A percentile compares a stretch with the other conserved stretches of the same genome.
Conservation (phyloP, 768 basidiomycete species). For the Mycena indigotica region DNA sequence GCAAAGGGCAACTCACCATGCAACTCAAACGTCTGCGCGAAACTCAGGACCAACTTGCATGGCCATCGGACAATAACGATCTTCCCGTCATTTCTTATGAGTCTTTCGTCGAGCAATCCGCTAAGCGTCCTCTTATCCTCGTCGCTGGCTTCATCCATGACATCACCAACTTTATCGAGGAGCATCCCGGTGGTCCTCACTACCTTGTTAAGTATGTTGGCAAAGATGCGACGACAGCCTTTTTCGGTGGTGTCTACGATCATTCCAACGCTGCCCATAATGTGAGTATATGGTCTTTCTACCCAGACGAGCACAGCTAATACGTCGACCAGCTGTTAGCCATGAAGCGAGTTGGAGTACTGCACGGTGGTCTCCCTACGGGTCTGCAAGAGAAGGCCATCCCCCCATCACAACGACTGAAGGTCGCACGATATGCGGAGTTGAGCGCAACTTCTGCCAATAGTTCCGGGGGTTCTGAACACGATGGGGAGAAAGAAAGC, state of each 20-base stretch:
- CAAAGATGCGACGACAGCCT: slow-evolving; percentile 90
- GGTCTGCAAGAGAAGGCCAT: slow-evolving; percentile 63
- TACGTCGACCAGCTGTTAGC: slow-evolving; percentile 60
- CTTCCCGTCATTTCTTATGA: slow-evolving; percentile 88
- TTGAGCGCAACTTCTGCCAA: slow-evolving; percentile 55
- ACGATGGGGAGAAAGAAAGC: slow-evolving; percentile 18
- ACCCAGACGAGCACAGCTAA: too few species aligned
- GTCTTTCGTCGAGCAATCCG: slow-evolving; percentile 74
- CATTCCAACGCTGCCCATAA: slow-evolving; percentile 91
- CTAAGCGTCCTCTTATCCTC: slow-evolving; percentile 81
- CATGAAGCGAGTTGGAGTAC: slow-evolving; percentile 66
- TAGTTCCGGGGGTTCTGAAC: slow-evolving; percentile 57
- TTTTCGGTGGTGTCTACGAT: slow-evolving; percentile 92
- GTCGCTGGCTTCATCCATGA: slow-evolving; percentile 95
- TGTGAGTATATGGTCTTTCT: slow-evolving; percentile 39
- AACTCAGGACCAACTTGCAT: slow-evolving; percentile 73
- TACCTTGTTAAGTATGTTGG: slow-evolving; percentile 85
- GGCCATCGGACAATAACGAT: slow-evolving; percentile 79
- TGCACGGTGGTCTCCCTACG: slow-evolving; percentile 62
- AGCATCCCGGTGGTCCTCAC: slow-evolving; percentile 92
- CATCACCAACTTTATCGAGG: slow-evolving; percentile 79
- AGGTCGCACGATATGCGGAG: slow-evolving; percentile 67
- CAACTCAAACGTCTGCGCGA: slow-evolving; percentile 83
- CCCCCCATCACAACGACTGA: slow-evolving; percentile 73
- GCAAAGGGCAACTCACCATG: slow-evolving; percentile 96